These are phyloP conservation scores for Gypsophila paniculata DNA, from an alignment of 179 eudicot species.

Conservation along the genomic window DNA sequence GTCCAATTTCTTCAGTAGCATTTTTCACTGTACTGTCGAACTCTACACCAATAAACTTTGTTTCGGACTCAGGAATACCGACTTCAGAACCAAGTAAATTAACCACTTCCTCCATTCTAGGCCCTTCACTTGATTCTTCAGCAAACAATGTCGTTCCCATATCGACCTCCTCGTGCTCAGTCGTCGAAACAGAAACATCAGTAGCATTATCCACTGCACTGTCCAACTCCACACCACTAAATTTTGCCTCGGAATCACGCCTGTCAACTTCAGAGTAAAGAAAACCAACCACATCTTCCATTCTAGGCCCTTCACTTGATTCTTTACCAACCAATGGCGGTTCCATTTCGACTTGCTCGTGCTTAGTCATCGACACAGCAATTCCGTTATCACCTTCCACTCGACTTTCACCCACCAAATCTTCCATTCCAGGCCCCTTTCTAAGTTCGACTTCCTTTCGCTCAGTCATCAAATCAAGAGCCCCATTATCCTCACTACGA, in stretches of 20 bases:
- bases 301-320: background rate
- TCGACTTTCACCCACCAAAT: background rate
- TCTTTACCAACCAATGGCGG: too few relatives aligned
- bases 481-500: background rate
- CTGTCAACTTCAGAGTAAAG: background rate
- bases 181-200: background rate
- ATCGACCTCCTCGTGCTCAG: background rate
- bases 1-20: background rate
- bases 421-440: background rate
- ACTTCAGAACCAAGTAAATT: background rate
- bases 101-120: background rate
- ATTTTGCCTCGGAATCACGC: background rate
- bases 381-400: too few relatives aligned
- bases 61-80: background rate
- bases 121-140: background rate
- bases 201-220: conserved; percentile 7
- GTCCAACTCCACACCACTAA: background rate
- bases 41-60: background rate
- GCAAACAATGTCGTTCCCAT: conserved; percentile 6
- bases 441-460: background rate
- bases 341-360: too few relatives aligned
- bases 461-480: background rate
- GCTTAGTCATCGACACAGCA: too few relatives aligned
- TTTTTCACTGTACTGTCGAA: conserved; percentile 5
- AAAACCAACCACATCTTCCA: background rate